Evolutionary conservation across 2,329 filamentous ascomycete species (phyloP), one percentile per base, ranked within the genome.

Genomic region (Fusarium pilosicola): DNA sequence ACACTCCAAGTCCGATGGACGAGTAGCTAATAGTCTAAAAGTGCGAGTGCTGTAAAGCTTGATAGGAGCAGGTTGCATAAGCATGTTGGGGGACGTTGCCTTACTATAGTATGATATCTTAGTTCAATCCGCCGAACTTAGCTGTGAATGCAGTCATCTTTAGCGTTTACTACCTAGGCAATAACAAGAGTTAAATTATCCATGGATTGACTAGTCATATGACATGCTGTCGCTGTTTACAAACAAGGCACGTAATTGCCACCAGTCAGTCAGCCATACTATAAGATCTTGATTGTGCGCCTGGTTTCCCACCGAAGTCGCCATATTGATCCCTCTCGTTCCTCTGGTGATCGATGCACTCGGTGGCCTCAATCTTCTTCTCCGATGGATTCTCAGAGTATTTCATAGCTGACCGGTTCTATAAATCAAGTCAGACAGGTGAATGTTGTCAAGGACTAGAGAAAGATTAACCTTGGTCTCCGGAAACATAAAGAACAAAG

Each of bases 1-100:
- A 1, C 12, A 6, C 3, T 1, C 5, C 2, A 10, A 10, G 12
- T 0, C 9, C 6, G 0, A 15, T 11, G 4, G 1, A 15, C 6
- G 0, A 26, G 28, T 17, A 9, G n/a, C 18, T 54, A 13, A 54
- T 17, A 6, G 7, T 9, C 14, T 7, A 2, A 22, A 26, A 54
- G 49, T 54, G 49, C 3, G 3, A 26, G 10, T 54, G 49, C 24
- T 38, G 49, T 9, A 22, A 38, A 13, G n/a, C 13, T 0, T 54
- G 0, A 38, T 12, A 12, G 3, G 13, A 6, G n/a, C 17, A 10
- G 5, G n/a, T 26, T 2, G 7, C 13, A 22, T 0, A 7, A 22
- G 26, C 14, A 4, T 28, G 18, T 11, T 7, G 6, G 28, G 14
- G 11, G 7, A 17, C 0, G 13, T 48, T n/a, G 7, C 14, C 7